These are phyloP conservation scores for Triadica sebifera DNA, from an alignment of 345 rosid genomes.

Conservation along the genomic window DNA sequence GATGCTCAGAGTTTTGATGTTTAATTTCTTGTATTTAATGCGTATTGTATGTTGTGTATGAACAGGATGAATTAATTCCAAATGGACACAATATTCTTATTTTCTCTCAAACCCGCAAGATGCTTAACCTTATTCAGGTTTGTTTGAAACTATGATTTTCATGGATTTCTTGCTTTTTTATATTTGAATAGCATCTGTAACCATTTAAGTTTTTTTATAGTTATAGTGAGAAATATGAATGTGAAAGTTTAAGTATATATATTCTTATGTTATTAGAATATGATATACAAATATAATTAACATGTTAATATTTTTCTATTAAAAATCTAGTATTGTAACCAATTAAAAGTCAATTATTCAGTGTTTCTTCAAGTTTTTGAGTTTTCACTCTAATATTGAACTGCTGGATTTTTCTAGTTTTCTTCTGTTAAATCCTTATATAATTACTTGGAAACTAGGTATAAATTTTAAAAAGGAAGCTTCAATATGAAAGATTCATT, in stretches of 20 bases:
- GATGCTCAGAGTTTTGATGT: constrained; percentile 10
- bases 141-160: constrained; percentile 25
- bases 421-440: neutral
- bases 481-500: neutral
- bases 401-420: neutral
- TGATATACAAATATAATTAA: neutral
- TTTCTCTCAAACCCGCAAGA: constrained; percentile 96
- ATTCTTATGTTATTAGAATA: neutral
- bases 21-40: constrained; percentile 17
- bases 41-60: constrained; percentile 17
- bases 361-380: neutral
- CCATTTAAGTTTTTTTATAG: neutral
- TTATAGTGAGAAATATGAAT: neutral
- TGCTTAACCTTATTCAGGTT: constrained; percentile 95
- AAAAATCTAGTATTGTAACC: neutral
- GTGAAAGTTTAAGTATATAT: neutral
- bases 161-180: neutral
- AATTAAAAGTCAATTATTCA: neutral
- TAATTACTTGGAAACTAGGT: neutral
- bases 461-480: neutral
- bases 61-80: constrained; percentile 77
- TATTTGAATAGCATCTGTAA: constrained; percentile 2
- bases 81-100: constrained; percentile 87
- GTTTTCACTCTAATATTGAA: neutral
- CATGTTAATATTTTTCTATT: too few relatives aligned